These are phyloP conservation scores for Symbiodinium natans DNA, from an alignment of 73 alveolate genomes.

Conservation along the genomic window DNA sequence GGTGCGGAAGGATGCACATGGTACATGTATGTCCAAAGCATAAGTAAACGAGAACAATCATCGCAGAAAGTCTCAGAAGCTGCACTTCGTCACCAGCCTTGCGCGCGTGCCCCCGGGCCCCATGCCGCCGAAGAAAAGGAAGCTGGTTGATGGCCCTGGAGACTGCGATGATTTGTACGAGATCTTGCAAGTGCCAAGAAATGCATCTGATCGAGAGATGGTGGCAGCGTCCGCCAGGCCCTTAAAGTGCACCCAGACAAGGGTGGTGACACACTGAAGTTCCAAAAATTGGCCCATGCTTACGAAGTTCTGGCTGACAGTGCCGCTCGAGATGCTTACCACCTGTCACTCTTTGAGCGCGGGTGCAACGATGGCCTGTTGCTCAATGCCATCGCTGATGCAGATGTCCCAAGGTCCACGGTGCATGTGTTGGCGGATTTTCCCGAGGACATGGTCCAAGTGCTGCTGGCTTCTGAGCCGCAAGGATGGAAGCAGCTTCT, in stretches of 20 bases:
- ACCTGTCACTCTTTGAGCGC: not conserved
- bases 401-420: not conserved
- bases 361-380: not conserved
- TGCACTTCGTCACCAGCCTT: too few species aligned
- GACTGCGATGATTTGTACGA: not conserved
- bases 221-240: not conserved
- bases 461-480: not conserved
- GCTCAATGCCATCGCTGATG: not conserved
- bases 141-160: not conserved
- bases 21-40: too few species aligned
- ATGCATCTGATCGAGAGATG: not conserved
- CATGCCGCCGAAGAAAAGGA: not conserved
- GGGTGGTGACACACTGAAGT: not conserved
- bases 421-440: not conserved
- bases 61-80: too few species aligned
- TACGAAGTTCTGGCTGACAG: not conserved
- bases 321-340: not conserved
- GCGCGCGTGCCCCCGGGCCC: too few species aligned
- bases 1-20: too few species aligned
- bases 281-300: not conserved
- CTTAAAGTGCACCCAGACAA: not conserved
- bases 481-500: not conserved
- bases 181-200: not conserved
- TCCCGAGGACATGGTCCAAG: not conserved
- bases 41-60: too few species aligned